Evolutionary conservation across 164 flowering plant genomes (phyloP), one percentile per base, ranked within the genome.

Genomic region (Hamamelis virginiana): DNA sequence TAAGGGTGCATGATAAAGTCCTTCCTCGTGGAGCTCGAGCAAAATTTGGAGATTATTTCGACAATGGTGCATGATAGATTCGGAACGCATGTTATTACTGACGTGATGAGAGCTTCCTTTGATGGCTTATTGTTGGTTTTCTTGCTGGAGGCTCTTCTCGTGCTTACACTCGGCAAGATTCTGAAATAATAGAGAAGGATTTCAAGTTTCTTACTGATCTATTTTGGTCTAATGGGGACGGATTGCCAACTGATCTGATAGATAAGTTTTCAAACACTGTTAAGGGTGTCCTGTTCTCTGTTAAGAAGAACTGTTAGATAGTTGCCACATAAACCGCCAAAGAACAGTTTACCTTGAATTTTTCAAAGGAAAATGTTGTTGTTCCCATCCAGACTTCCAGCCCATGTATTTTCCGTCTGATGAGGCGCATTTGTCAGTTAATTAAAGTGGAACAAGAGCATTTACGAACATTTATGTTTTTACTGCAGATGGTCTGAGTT

Each of bases 61-160:
- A 74, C 82, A 1, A 86, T 84, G 0, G 86, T 89, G 22, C 87
- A 89, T 72, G 88, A 83, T 65, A 82, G 85, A 64, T 86, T 85
- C 45, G 83, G 91, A 56, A 86, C 87, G 12, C 88, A 87, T 47
- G 80, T 81, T 18, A 84, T 91, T 19, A 85, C 89, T 15, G 90
- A 92, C 9, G 62, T 94, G 48, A 91, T 94, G 97, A 89, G 76
- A 72, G 98, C 97, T 66, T 87, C 97, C 33, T 91, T 90, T 66
- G 95, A 91, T 45, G 98, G 96, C 51, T 89, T 90, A 61, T 70
- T 89, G 65, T 43, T 90, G 74, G 93, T 94, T 64, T 80, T 94
- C 89, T 94, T 57, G 94, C 97, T 16, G 97, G 97, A 46, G 95
- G 97, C 15, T 92, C 95, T 3, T 78, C 86, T 33, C 93, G 97